These are phyloP conservation scores for Rhizopus arrhizus DNA, from an alignment of 371 early-diverging fungal species.

Conservation along the genomic window DNA sequence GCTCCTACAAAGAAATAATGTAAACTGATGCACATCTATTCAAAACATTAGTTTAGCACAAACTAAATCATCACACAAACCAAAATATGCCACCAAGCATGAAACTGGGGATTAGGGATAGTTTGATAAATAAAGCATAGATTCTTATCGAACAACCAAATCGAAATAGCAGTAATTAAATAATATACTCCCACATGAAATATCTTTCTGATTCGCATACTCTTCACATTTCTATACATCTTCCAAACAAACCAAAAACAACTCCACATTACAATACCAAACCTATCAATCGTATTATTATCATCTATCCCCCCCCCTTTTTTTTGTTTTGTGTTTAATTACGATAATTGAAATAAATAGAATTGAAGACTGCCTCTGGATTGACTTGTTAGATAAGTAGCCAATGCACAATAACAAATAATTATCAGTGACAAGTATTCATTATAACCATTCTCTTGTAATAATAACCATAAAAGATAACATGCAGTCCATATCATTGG, in stretches of 20 bases:
- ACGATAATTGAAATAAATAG: slow-evolving; percentile 49
- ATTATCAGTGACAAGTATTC: slow-evolving; percentile 20
- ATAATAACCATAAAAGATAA: slow-evolving; percentile 39
- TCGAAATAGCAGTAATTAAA: slow-evolving; percentile 30
- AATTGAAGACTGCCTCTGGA: slow-evolving; percentile 44
- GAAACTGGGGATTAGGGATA: slow-evolving; percentile 36
- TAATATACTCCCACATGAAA: slow-evolving; percentile 39
- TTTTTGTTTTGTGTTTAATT: slow-evolving; percentile 13
- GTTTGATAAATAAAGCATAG: slow-evolving; percentile 38
- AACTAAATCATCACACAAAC: background rate
- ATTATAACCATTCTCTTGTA: slow-evolving; percentile 36
- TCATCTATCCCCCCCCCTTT: slow-evolving; percentile 1
- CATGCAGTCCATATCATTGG: slow-evolving; percentile 54
- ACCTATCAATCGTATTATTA: slow-evolving; percentile 24
- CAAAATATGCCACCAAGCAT: slow-evolving; percentile 27
- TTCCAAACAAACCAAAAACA: slow-evolving; percentile 44
- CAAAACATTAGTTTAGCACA: background rate
- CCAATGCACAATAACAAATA: slow-evolving; percentile 36
- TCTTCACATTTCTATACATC: slow-evolving; percentile 29
- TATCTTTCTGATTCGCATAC: slow-evolving; percentile 22
- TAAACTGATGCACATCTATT: slow-evolving; percentile 19
- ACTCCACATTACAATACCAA: slow-evolving; percentile 51
- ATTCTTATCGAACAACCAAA: slow-evolving; percentile 49
- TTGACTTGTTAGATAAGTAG: slow-evolving; percentile 43
- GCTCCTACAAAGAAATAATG: slow-evolving; percentile 21